Evolutionary conservation across 768 basidiomycete genomes (phyloP).

Genomic region (Mrakia frigida): DNA sequence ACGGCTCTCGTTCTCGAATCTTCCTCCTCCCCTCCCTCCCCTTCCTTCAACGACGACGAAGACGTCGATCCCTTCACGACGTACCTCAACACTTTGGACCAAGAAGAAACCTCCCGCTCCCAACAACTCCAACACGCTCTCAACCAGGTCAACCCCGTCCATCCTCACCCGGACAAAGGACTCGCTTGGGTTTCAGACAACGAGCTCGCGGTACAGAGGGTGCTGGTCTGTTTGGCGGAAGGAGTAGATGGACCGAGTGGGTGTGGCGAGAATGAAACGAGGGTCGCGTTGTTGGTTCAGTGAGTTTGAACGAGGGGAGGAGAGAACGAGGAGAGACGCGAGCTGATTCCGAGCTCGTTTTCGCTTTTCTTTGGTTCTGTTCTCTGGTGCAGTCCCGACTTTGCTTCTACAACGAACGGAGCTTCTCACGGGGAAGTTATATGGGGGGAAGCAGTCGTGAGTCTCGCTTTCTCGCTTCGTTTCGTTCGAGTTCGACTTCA

Average conservation of each 20-base stretch:
- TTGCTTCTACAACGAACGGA: slow-evolving; percentile 5
- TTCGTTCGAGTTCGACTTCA: background rate
- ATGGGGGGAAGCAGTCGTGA: slow-evolving; percentile 12
- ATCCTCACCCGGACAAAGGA: background rate
- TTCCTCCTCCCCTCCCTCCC: background rate
- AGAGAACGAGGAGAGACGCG: background rate
- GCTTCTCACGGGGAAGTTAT: slow-evolving; percentile 3
- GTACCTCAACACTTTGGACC: background rate
- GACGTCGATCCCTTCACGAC: background rate
- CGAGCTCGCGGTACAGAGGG: background rate
- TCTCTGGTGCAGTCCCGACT: background rate
- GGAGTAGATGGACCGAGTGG: slow-evolving; percentile 4
- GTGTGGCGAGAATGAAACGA: slow-evolving; percentile 12
- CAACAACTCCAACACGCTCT: background rate
- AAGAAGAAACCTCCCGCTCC: background rate
- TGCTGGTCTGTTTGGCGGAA: slow-evolving; percentile 8
- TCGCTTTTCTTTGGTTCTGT: background rate
- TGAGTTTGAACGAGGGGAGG: background rate
- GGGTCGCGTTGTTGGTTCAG: background rate
- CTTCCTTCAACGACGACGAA: background rate
- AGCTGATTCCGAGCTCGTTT: background rate
- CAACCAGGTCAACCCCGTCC: background rate
- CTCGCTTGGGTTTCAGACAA: background rate
- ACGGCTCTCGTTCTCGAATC: background rate
- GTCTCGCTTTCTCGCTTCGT: background rate